Evolutionary conservation across 805 yeast species (phyloP).

Genomic region (Yamadazyma philogaea): DNA sequence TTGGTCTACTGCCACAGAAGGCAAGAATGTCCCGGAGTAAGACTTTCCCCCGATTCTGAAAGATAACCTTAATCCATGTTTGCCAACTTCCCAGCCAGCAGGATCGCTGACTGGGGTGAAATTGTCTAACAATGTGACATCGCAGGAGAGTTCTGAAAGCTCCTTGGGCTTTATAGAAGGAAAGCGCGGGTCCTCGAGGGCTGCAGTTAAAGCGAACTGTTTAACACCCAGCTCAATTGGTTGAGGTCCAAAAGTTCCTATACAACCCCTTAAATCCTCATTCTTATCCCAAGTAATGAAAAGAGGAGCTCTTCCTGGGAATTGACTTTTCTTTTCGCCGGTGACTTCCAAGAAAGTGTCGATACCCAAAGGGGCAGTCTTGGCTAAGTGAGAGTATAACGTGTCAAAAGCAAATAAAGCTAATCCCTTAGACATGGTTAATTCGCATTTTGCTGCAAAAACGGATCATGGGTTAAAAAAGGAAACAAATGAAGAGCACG

Average conservation of each 20-base stretch:
- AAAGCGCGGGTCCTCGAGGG: conserved; percentile 78
- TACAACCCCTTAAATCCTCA: conserved; percentile 75
- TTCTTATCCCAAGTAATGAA: conserved; percentile 84
- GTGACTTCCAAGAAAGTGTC: conserved; percentile 13
- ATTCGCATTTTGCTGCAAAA: conserved; percentile 4
- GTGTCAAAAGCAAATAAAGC: conserved; percentile 39
- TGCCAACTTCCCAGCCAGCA: conserved; percentile 76
- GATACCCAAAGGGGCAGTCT: conserved; percentile 16
- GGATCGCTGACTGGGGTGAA: conserved; percentile 53
- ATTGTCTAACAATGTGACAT: conserved; percentile 63
- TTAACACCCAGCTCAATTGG: conserved; percentile 56
- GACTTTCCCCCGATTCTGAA: conserved; percentile 40
- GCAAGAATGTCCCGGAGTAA: conserved; percentile 79
- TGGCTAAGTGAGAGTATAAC: conserved; percentile 21
- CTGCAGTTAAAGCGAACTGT: conserved; percentile 58
- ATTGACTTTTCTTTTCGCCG: conserved; percentile 10
- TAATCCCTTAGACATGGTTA: conserved; percentile 30
- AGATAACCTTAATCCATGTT: conserved; percentile 70
- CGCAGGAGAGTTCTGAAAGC: conserved; percentile 49
- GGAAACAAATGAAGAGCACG: no score
- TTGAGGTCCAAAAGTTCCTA: conserved; percentile 72
- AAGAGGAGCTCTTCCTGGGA: conserved; percentile 49
- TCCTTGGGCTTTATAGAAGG: conserved; percentile 58
- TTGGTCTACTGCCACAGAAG: conserved; percentile 87
- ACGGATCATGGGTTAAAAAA: no score